Base-by-base conservation (phyloP, 805 yeast species). In the Brettanomyces bruxellensis region DNA sequence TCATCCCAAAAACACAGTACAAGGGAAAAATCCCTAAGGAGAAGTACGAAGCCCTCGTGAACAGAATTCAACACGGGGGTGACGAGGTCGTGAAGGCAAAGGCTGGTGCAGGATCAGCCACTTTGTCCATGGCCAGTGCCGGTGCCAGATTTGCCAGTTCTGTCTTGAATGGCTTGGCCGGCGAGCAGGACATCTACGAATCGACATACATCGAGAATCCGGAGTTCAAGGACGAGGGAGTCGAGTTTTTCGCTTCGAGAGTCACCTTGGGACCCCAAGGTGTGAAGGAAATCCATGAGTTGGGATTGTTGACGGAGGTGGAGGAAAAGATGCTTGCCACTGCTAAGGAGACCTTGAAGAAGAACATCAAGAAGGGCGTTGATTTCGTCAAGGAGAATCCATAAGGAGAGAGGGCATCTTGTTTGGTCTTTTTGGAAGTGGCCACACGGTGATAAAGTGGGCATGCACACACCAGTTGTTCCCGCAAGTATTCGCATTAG, bases 201-300 rank as follows among this genome's bases (percentile, higher is more conserved):
- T 74, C 81, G 37, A 62, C 81, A 25, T 75, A 69, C 53, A 71
- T 76, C 40, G 93, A 85, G 67, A 81, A 87, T 55, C 93, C 93
- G 62, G 73, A 85, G 65, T 85, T 75, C 78, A 81, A 83, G 69
- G 62, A 66, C 47, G 96, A 90, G 75, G 98, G 98, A 65, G 86
- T 93, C 61, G 91, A 88, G 53, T 93, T 90, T 86, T 93, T 93
- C 77, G 89, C 98, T 46, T 84, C 96, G 57, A 83, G 81, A 71
- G 95, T 93, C 56, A 86, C 95, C 59, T 81, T 91, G 63, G 98
- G 98, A 57, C 84, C 83, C 64, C 78, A 84, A 54, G 97, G 97
- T 82, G 86, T 85, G 56, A 78, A 79, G 68, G 75, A 79, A 68
- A 72, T 89, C 65, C 95, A 86, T 75, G 72, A 75, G 49, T 73